A percentile compares a stretch with the other conserved stretches of the same genome.
Evolutionary conservation across 164 flowering plant genomes (phyloP).

Genomic region (Vitis riparia): DNA sequence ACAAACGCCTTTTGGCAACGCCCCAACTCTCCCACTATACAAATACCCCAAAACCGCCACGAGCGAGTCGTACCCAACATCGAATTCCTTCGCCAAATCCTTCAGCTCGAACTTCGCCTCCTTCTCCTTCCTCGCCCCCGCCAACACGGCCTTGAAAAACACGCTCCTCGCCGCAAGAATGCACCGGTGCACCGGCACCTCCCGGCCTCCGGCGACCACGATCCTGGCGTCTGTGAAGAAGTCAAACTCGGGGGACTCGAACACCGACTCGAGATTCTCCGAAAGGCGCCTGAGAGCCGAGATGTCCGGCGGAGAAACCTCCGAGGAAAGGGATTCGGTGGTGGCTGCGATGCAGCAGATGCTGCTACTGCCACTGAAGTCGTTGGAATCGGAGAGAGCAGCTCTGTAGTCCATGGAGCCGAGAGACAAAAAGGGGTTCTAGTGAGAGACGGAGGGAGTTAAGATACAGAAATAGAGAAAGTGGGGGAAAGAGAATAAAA

Average conservation of each 20-base stretch:
- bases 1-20: conserved; percentile 46
- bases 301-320: conserved; percentile 29
- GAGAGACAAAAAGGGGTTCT: conserved; percentile 14
- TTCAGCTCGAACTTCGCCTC: conserved; percentile 43
- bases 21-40: conserved; percentile 62
- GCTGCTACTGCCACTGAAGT: conserved; percentile 47
- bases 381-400: conserved; percentile 66
- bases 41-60: conserved; percentile 60
- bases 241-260: conserved; percentile 33
- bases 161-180: conserved; percentile 61
- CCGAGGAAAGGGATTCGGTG: conserved; percentile 24
- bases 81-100: conserved; percentile 54
- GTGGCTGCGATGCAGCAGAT: conserved; percentile 28
- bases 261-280: conserved; percentile 43
- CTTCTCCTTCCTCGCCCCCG: conserved; percentile 23
- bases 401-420: background rate
- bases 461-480: background rate
- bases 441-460: conserved; percentile 6
- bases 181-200: conserved; percentile 69
- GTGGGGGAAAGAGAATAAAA: background rate
- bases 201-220: conserved; percentile 32
- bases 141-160: conserved; percentile 51
- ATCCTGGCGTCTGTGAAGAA: conserved; percentile 63
- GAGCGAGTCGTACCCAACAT: conserved; percentile 59
- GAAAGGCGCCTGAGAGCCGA: conserved; percentile 54